Evolutionary conservation across 768 basidiomycete genomes (phyloP), one percentile per base, ranked within the genome.

Genomic region (Lentinula raphanica): DNA sequence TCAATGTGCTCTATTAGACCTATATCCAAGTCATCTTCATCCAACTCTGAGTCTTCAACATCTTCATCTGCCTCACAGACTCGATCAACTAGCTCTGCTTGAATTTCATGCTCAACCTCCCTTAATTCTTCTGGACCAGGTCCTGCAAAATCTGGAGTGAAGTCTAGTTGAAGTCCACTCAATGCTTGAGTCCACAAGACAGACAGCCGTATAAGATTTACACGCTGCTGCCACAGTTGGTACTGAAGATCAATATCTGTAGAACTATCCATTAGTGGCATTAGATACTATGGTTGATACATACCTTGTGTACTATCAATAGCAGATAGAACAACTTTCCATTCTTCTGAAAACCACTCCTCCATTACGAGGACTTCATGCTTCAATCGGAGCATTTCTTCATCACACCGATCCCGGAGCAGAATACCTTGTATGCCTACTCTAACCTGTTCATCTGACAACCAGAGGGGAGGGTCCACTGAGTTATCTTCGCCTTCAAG

Each of bases 401-500:
- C 70, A 0, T 29, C 11, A 36, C 64, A 65, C 11, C 56, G 59
- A 54, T 65, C 61, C 0, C 5, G n/a, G 17, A 60, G 53, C 21
- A 73, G 63, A 49, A 71, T 53, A 5, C 64, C 66, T 17, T 53
- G 45, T 2, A 77, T 77, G 0, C 74, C 72, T 0, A 35, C 54
- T 6, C 64, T 54, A 0, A 71, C 64, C 11, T 59, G 53, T 3
- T 66, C 58, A 62, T 74, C 63, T 2, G 64, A 60, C 0, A 73
- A 62, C 74, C 75, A 76, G 8, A 36, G 21, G 12, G 23, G 27
- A 0, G 65, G 64, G 11, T 62, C 17, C 21, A 45, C 42, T 49
- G 42, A 27, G 1, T 54, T 19, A 12, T 58, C 59, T 1, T 39
- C 51, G 25, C 31, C 57, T 38, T 60, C 63, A 23, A 74, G 61